These are phyloP conservation scores for Colletotrichum lupini DNA, from an alignment of 2,329 filamentous ascomycete genomes.

Conservation along the genomic window DNA sequence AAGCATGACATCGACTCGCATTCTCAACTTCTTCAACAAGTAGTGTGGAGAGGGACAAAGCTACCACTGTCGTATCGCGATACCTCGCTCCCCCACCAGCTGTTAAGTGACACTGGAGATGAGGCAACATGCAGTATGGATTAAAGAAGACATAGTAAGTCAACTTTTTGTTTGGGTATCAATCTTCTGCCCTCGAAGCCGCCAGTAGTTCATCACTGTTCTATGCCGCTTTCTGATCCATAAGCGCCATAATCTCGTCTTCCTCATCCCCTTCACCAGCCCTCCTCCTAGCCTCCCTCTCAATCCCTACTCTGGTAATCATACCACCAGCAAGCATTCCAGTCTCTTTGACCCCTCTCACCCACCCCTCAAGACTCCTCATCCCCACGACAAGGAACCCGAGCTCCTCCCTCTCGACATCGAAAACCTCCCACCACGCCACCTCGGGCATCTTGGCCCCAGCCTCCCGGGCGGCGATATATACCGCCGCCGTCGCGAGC, in stretches of 20 bases:
- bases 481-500: constrained; percentile 89
- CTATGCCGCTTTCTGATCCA: constrained; percentile 34
- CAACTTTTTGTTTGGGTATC: constrained; percentile 1
- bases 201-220: neutral
- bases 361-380: constrained; percentile 80
- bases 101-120: neutral
- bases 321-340: constrained; percentile 62
- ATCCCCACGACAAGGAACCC: constrained; percentile 92
- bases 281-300: constrained; percentile 68
- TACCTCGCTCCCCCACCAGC: neutral
- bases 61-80: too few species aligned
- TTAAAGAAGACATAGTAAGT: neutral
- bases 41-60: too few species aligned
- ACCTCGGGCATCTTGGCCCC: constrained; percentile 82
- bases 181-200: neutral
- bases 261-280: constrained; percentile 56
- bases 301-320: constrained; percentile 67
- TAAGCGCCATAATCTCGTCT: constrained; percentile 53
- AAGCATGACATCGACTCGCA: too few species aligned
- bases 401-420: constrained; percentile 92
- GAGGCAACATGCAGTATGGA: neutral
- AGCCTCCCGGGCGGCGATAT: constrained; percentile 84
- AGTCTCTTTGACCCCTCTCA: constrained; percentile 65
- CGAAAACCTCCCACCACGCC: constrained; percentile 98
- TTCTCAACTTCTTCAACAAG: too few species aligned